These are phyloP conservation scores for Platanthera guangdongensis DNA, from an alignment of 106 monocot species.

Conservation along the genomic window DNA sequence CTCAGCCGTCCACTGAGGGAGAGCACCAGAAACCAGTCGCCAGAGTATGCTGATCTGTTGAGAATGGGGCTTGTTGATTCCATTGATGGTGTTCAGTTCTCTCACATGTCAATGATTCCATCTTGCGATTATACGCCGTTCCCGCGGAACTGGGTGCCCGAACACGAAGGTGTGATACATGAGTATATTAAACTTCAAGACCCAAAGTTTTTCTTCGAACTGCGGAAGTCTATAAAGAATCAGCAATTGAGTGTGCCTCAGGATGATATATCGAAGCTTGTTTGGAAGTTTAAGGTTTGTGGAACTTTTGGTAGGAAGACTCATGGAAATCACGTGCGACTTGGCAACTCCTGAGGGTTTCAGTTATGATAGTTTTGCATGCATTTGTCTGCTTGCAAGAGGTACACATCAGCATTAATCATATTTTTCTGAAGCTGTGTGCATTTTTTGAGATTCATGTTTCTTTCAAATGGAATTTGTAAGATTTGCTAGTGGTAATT, in stretches of 20 bases:
- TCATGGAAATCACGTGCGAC: constrained; percentile 3
- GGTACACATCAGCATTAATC: not conserved
- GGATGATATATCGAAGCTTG: constrained; percentile 57
- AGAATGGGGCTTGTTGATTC: constrained; percentile 93
- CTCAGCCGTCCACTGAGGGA: constrained; percentile 72
- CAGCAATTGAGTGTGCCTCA: constrained; percentile 56
- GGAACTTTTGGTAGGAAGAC: constrained; percentile 42
- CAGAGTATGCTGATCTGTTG: constrained; percentile 90
- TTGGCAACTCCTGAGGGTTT: not conserved
- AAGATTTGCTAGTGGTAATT: no score
- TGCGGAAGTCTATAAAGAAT: constrained; percentile 50
- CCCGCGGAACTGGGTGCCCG: constrained; percentile 78
- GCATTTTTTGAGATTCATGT: not conserved
- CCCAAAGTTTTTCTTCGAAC: constrained; percentile 70
- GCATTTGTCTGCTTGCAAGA: not conserved
- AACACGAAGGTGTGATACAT: constrained; percentile 49
- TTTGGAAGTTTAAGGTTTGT: constrained; percentile 72
- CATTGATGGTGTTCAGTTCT: constrained; percentile 91
- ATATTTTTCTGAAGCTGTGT: not conserved
- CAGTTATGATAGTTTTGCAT: not conserved
- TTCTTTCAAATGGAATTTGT: not conserved
- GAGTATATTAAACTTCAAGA: constrained; percentile 81
- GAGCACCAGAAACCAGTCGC: constrained; percentile 50
- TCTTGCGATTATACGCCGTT: constrained; percentile 91
- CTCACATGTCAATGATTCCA: constrained; percentile 82